A percentile compares a stretch with the other conserved stretches of the same genome.
These are phyloP conservation scores for Phytophthora multivora DNA, from an alignment of 352 stramenopile genomes.

Conservation along the genomic window DNA sequence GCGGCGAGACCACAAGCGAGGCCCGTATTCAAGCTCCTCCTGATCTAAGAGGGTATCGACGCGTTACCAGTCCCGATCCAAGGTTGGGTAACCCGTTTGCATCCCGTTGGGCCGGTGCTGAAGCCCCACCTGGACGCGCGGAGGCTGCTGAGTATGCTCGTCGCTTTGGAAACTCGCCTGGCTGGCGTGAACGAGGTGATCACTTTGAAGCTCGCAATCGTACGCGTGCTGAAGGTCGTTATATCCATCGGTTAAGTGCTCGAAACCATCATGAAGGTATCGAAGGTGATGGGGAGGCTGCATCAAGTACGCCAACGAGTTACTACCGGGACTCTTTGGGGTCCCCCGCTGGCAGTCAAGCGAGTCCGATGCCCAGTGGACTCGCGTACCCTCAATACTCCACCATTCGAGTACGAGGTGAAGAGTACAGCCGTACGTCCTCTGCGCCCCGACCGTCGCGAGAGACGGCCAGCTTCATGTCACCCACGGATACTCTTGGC, in stretches of 20 bases:
- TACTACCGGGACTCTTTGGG: constrained; percentile 28
- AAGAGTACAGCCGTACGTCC: constrained; percentile 12
- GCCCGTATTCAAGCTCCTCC: constrained; percentile 27
- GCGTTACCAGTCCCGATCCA: constrained; percentile 14
- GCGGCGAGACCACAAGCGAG: constrained; percentile 22
- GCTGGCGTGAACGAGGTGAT: constrained; percentile 43
- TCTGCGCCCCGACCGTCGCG: constrained; percentile 21
- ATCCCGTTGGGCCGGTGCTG: constrained; percentile 31
- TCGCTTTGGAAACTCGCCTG: constrained; percentile 39
- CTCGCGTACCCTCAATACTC: constrained; percentile 29
- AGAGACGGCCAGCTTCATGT: constrained; percentile 35
- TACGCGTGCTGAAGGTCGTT: constrained; percentile 27
- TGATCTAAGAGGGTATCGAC: constrained; percentile 24
- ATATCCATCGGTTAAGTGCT: constrained; percentile 26
- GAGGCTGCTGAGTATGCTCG: constrained; percentile 34
- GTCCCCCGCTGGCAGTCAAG: constrained; percentile 19
- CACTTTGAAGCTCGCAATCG: constrained; percentile 24
- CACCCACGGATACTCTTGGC: constrained; percentile 18
- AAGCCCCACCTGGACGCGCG: background rate
- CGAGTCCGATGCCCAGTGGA: constrained; percentile 21
- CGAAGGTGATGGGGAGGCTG: background rate
- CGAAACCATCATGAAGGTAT: constrained; percentile 3
- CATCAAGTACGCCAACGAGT: constrained; percentile 1
- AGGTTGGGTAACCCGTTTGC: constrained; percentile 28
- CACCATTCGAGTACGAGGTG: constrained; percentile 22